A percentile compares a stretch with the other conserved stretches of the same genome.
Evolutionary conservation across 1,139 yeast genomes (phyloP).

Genomic region (Kodamaea anthophila): DNA sequence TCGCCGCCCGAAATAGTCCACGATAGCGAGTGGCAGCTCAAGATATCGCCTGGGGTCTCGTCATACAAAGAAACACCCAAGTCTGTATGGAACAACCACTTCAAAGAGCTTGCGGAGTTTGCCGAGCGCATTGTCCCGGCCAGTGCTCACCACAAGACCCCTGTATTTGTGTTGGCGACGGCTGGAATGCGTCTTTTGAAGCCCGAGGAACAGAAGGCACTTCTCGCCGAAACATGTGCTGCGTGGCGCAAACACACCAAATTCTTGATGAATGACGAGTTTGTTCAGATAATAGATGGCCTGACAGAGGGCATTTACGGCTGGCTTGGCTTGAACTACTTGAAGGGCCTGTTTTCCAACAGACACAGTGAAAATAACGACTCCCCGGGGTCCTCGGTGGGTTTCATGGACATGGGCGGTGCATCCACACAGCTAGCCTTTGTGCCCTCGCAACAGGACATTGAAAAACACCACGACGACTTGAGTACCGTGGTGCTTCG

Average conservation of each 20-base stretch:
- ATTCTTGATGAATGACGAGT: slow-evolving; percentile 47
- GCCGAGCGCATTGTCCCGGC: slow-evolving; percentile 57
- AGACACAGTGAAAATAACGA: slow-evolving; percentile 16
- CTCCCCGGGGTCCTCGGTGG: slow-evolving; percentile 41
- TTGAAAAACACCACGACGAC: slow-evolving; percentile 56
- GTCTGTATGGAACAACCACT: slow-evolving; percentile 57
- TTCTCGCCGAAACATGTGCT: slow-evolving; percentile 48
- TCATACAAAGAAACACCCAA: slow-evolving; percentile 37
- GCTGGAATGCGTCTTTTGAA: slow-evolving; percentile 77
- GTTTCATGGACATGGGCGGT: slow-evolving; percentile 91
- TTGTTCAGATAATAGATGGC: slow-evolving; percentile 71
- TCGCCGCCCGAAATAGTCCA: slow-evolving; percentile 63
- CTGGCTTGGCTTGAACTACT: slow-evolving; percentile 70
- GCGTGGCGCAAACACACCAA: slow-evolving; percentile 42
- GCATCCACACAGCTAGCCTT: slow-evolving; percentile 81
- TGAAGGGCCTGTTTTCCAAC: slow-evolving; percentile 43
- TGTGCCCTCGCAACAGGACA: slow-evolving; percentile 53
- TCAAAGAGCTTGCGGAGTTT: slow-evolving; percentile 46
- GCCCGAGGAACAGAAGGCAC: slow-evolving; percentile 34
- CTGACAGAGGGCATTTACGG: slow-evolving; percentile 78
- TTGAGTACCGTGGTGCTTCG: slow-evolving; percentile 51
- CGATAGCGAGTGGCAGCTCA: slow-evolving; percentile 53
- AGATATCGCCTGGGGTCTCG: slow-evolving; percentile 68
- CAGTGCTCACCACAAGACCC: slow-evolving; percentile 49
- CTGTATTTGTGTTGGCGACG: slow-evolving; percentile 68